phyloP scores from a whole-genome alignment of 805 yeast genomes.

The Hanseniaspora jakobsenii region DNA sequence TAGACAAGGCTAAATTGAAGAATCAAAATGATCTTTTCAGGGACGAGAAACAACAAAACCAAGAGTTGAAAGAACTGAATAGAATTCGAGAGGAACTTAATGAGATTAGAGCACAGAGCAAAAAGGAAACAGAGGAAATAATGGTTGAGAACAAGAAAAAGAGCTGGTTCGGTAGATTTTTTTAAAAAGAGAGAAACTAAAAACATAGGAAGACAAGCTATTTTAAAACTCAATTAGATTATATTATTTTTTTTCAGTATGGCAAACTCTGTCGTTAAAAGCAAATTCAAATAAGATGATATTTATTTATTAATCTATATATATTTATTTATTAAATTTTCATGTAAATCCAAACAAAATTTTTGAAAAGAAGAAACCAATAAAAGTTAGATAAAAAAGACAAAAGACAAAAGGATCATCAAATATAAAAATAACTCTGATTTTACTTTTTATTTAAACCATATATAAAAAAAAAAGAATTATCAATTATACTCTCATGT shows the following conservation, averaged over 20 bases:
- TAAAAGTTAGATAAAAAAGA: too few species aligned
- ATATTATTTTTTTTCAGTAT: background rate
- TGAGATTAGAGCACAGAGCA: conserved; percentile 31
- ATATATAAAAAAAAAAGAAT: too few species aligned
- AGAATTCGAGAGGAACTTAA: conserved; percentile 30
- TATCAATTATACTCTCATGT: too few species aligned
- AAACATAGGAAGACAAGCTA: background rate
- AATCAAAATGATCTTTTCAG: conserved; percentile 37
- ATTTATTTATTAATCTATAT: background rate
- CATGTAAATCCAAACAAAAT: too few species aligned
- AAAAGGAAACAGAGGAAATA: conserved; percentile 28
- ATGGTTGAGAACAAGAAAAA: conserved; percentile 24
- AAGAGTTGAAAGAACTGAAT: conserved; percentile 30
- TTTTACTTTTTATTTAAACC: too few species aligned
- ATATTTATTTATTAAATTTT: background rate
- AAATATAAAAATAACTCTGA: too few species aligned
- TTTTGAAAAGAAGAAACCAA: too few species aligned
- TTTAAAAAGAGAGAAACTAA: background rate
- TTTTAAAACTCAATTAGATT: background rate
- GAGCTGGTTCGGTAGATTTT: conserved; percentile 16
- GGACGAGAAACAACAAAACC: too few species aligned
- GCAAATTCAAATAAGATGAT: too few species aligned
- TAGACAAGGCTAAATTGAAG: conserved; percentile 31
- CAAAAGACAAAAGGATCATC: too few species aligned
- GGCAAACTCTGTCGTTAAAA: too few species aligned